Base-by-base conservation (phyloP, 202 grass and related monocot genomes). In the Panicum hallii region DNA sequence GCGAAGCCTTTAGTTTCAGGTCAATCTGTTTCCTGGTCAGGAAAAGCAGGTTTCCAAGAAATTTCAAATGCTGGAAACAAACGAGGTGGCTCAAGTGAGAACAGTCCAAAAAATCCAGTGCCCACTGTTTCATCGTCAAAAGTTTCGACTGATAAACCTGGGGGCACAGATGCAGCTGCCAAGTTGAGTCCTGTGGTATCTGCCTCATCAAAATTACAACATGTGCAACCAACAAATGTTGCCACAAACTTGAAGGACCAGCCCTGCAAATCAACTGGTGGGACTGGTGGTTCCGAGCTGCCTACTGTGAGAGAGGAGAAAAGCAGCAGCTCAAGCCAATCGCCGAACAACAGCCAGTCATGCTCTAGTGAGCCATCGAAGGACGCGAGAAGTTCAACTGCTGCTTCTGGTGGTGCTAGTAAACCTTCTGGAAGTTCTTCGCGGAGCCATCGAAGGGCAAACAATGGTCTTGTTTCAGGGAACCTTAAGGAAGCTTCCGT, bases 261-360 rank as follows among this genome's bases (percentile, higher is more conserved):
- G 55, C 36, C 79, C 57, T 58, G 87, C 83, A 97, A 97, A 84
- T 65, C 83, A 88, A 34, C 85, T 84, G 65, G 77, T 55, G 86
- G 89, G 65, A 78, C 75, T 72, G 80, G 85, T 79, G 73, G 85
- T 78, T 58, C 87, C 64, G 89, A 92, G 45, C 65, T 86, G 53
- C 88, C 84, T 42, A 14, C 81, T 32, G 75, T 92, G 70, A 91
- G 79, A 79, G 94, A 97, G 74, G 95, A 97, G 80, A 97, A 94
- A 90, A 94, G 92, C 49, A 89, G 88, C 72, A 91, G 90, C 85
- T 97, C 90, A 69, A 91, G 92, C 74, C 94, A 97, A 77, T 94
- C 94, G 19, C 82, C 81, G 67, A 97, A 94, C 58, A 94, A 97
- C 44, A 94, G 86, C 71, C 94, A 94, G 53, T 94, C 95, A 43